Conservation (phyloP, 1,284 basidiomycete genomes). For the Sporisorium sorghi region DNA sequence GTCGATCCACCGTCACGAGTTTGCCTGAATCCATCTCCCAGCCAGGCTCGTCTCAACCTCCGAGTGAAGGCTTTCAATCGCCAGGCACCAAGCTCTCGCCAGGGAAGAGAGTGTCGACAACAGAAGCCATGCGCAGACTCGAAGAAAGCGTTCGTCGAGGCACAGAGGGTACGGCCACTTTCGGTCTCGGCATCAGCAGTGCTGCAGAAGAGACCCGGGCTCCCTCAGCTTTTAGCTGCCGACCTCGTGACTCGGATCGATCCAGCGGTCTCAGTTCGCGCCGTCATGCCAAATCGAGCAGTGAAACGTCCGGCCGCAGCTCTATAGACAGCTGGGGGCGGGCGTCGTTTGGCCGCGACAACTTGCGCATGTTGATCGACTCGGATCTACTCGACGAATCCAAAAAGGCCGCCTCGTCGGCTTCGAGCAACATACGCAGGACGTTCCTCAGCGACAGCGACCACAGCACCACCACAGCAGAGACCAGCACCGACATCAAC, state of each 20-base stretch:
- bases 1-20: constrained; percentile 28
- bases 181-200: constrained; percentile 36
- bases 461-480: constrained; percentile 37
- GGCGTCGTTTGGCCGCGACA: constrained; percentile 23
- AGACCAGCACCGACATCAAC: constrained; percentile 41
- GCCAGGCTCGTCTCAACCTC: constrained; percentile 27
- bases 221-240: not conserved
- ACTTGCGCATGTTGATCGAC: constrained; percentile 20
- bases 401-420: constrained; percentile 9
- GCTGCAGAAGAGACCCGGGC: constrained; percentile 2
- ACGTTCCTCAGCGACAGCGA: constrained; percentile 43
- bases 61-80: constrained; percentile 26
- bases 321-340: constrained; percentile 42
- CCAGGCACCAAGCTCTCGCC: not conserved
- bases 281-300: constrained; percentile 30
- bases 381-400: constrained; percentile 11
- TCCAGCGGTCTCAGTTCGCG: constrained; percentile 9
- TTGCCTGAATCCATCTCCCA: constrained; percentile 36
- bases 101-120: not conserved
- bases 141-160: constrained; percentile 12
- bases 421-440: constrained; percentile 21
- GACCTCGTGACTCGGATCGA: not conserved
- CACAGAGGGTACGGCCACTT: not conserved
- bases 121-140: constrained; percentile 16
- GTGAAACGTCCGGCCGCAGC: constrained; percentile 32